phyloP scores from a whole-genome alignment of 139 green algal genomes.

The Diplosphaera chodatii region DNA sequence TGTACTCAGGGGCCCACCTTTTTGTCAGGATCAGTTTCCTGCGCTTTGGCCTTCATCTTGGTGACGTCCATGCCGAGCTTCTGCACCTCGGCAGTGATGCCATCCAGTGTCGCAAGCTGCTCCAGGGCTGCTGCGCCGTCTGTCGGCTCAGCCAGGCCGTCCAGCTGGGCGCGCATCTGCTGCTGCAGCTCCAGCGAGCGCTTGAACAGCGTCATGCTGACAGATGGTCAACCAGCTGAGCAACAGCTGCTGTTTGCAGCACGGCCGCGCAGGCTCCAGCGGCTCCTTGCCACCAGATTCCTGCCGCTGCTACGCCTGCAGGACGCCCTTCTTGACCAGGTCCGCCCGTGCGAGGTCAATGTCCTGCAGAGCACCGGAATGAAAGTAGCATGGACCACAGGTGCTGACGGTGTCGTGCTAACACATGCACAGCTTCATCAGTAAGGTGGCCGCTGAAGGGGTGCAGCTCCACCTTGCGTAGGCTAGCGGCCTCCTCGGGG shows the following conservation, averaged over 20 bases:
- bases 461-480: slow-evolving; percentile 45
- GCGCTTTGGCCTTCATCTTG: background rate
- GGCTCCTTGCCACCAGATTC: too few relatives aligned
- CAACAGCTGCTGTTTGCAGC: background rate
- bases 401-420: too few relatives aligned
- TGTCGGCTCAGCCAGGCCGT: background rate
- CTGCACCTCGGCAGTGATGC: background rate
- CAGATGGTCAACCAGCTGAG: too few relatives aligned
- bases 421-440: too few relatives aligned
- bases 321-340: background rate
- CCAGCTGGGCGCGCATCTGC: background rate
- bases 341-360: background rate
- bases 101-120: background rate
- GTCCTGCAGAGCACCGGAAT: too few relatives aligned
- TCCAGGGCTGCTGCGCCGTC: background rate
- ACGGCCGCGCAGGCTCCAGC: background rate
- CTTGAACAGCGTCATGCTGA: background rate
- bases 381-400: too few relatives aligned
- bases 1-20: background rate
- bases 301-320: background rate
- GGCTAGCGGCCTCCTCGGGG: slow-evolving; percentile 30
- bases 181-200: background rate
- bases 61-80: background rate
- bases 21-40: slow-evolving; percentile 1
- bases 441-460: too few relatives aligned